A percentile compares a stretch with the other conserved stretches of the same genome.
phyloP scores from a whole-genome alignment of 1,139 yeast species.

The Diutina ranongensis region DNA sequence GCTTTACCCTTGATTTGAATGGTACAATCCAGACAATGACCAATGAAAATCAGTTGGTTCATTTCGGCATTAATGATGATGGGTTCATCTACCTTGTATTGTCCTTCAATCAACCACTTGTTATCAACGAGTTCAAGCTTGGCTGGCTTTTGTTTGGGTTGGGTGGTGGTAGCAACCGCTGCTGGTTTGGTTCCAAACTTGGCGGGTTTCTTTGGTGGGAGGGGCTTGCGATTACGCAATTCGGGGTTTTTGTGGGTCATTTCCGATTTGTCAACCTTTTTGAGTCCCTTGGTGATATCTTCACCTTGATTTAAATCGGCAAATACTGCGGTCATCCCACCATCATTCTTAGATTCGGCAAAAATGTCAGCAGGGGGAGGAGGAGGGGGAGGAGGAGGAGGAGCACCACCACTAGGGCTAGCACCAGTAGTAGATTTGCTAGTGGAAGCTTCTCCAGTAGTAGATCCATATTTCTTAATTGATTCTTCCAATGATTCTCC shows the following conservation, averaged over 20 bases:
- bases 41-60: slow-evolving; percentile 83
- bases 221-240: slow-evolving; percentile 41
- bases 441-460: background rate
- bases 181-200: slow-evolving; percentile 18
- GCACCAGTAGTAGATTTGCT: slow-evolving; percentile 11
- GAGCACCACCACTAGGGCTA: slow-evolving; percentile 26
- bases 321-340: slow-evolving; percentile 81
- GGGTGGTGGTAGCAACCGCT: slow-evolving; percentile 10
- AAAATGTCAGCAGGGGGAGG: slow-evolving; percentile 47
- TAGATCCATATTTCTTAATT: slow-evolving; percentile 8
- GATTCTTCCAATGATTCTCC: slow-evolving; percentile 26
- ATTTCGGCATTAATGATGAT: slow-evolving; percentile 68
- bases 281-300: slow-evolving; percentile 69
- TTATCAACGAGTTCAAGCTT: slow-evolving; percentile 72
- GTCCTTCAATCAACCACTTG: slow-evolving; percentile 68
- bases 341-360: slow-evolving; percentile 20
- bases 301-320: slow-evolving; percentile 86
- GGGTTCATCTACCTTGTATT: slow-evolving; percentile 18
- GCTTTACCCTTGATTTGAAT: slow-evolving; percentile 85
- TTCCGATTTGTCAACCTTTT: slow-evolving; percentile 85
- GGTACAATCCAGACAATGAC: slow-evolving; percentile 63
- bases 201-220: slow-evolving; percentile 48
- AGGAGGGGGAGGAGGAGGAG: slow-evolving; percentile 71
- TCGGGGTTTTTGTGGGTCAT: slow-evolving; percentile 93
- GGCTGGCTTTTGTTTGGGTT: slow-evolving; percentile 49